Evolutionary conservation across 1,139 yeast genomes (phyloP).

Genomic region (Sugiyamaella grinbergsii): DNA sequence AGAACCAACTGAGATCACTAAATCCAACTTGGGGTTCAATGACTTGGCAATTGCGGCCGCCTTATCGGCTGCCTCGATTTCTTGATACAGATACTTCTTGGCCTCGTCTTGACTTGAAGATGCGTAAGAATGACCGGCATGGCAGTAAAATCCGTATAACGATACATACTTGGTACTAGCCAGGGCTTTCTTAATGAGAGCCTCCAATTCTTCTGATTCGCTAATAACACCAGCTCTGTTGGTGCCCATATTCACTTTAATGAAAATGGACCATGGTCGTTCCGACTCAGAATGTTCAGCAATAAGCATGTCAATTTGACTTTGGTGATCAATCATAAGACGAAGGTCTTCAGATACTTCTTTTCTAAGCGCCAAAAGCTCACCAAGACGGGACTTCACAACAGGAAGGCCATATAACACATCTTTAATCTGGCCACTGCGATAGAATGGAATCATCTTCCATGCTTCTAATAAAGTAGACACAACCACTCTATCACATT

Average conservation of each 20-base stretch:
- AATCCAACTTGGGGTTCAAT: conserved; percentile 38
- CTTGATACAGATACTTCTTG: conserved; percentile 52
- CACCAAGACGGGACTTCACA: conserved; percentile 52
- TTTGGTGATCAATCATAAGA: conserved; percentile 62
- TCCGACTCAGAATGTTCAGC: conserved; percentile 36
- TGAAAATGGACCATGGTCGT: conserved; percentile 49
- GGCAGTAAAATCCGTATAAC: conserved; percentile 71
- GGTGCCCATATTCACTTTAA: conserved; percentile 53
- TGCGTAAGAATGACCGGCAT: conserved; percentile 75
- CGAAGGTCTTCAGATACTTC: conserved; percentile 37
- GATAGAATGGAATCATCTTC: conserved; percentile 51
- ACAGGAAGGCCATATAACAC: conserved; percentile 72
- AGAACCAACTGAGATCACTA: conserved; percentile 68
- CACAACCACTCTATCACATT: conserved; percentile 54
- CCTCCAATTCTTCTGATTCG: conserved; percentile 39
- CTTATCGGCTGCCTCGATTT: conserved; percentile 55
- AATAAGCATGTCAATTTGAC: conserved; percentile 55
- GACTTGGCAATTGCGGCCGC: conserved; percentile 50
- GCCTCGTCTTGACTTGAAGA: conserved; percentile 54
- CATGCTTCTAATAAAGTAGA: conserved; percentile 72
- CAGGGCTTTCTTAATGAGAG: conserved; percentile 37
- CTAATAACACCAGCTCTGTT: conserved; percentile 49
- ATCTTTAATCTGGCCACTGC: conserved; percentile 54
- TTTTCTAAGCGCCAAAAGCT: conserved; percentile 49
- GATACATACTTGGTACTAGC: conserved; percentile 24